Base-by-base conservation (phyloP, 2,329 filamentous ascomycete genomes). In the Thermochaetoides dissita region DNA sequence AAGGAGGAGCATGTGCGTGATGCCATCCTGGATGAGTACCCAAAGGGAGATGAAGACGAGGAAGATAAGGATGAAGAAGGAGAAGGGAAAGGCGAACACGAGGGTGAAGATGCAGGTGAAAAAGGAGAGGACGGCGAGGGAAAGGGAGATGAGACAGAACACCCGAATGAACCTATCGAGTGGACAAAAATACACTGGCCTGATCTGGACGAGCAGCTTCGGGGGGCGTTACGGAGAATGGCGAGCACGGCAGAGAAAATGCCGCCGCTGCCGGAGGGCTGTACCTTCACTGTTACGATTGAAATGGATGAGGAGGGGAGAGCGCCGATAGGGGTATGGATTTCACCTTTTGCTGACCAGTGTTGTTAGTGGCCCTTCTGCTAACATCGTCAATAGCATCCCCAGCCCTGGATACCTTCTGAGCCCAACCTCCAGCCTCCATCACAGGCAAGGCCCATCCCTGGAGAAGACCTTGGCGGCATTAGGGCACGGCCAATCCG, bases 201-300 rank as follows among this genome's bases (percentile, higher is more conserved):
- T 0, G 74, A 88, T 55, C 66, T 89, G 6, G 73, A 84, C 40
- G 80, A 88, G 61, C 77, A 84, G 48, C 68, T 89, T 37, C 71
- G 84, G 28, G 83, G 74, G 2, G 76, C 76, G 0, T 63, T 89
- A 50, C 64, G 72, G 41, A 71, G 74, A 37, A 62, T 89, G 10
- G 71, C 75, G 0, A 71, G 76, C 45, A 69, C 73, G 3, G 74
- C 69, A 7, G 69, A 76, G 46, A 68, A 64, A 42, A 65, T 85
- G 47, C 62, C 59, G 0, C 59, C 68, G 0, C 56, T 87, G 17
- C 81, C 82, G 0, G 60, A 67, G 2, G 71, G 72, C 1, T 86
- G 81, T 57, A 82, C 80, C 0, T 89, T 84, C 58, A 84, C 81
- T 0, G 59, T 89, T n/a, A 80, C 79, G 0, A 71, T 89, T 34